Evolutionary conservation across 148 eudicot species (phyloP), one percentile per base, ranked within the genome.

Genomic region (Polygonum maritimum): DNA sequence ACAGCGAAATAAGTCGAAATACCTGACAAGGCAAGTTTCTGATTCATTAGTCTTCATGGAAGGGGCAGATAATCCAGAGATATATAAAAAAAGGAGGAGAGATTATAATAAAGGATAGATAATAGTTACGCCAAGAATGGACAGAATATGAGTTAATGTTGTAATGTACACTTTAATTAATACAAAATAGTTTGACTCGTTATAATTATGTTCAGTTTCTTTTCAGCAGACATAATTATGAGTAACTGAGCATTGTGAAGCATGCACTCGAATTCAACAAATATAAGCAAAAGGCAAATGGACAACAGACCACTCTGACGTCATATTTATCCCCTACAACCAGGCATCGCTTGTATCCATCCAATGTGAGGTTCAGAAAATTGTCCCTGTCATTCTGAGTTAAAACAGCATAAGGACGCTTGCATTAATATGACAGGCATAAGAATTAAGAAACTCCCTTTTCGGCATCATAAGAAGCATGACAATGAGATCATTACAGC

Each of bases 311-410:
- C 97, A 86, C 99, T 89, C 91, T 86, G 48, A 95, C 92, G 86
- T 95, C 99, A 79, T 95, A 95, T 82, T 92, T 92, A 75, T 92
- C 94, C 71, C 99, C 99, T 69, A 91, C 80, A 77, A 95, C 90
- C 79, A 95, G 84, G 82, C 99, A 95, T 52, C 81, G 86, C 67
- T 88, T 89, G 80, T 95, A 95, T 73, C 96, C 99, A 75, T 86
- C 96, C 78, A 92, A 86, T 67, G 97, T 96, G 49, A 90, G 80
- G 78, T 83, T 82, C 57, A 95, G 86, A 82, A 92, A 90, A 78
- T 89, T 88, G 82, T 95, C 99, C 81, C 92, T 83, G 86, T 95
- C 99, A 84, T 87, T 92, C 99, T 95, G 89, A 76, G n/a, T 38
- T 36, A 36, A 8, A 67, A 38, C 15, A 35, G 71, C n/a, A 67